These are phyloP conservation scores for Canavalia ensiformis DNA, from an alignment of 306 rosid genomes.

Conservation along the genomic window DNA sequence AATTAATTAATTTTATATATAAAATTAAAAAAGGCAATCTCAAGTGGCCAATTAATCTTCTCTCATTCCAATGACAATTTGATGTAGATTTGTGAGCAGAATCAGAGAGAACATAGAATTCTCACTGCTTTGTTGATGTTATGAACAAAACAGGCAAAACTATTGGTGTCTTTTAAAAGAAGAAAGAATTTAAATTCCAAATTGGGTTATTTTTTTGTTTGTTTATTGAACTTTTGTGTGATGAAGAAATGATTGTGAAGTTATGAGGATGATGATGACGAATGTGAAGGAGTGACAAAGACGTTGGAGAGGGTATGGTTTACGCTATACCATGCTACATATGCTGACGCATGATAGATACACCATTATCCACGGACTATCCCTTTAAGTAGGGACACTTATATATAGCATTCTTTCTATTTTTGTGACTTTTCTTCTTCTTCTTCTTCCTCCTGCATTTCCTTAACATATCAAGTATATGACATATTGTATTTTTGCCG, in stretches of 20 bases:
- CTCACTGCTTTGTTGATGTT: conserved; percentile 8
- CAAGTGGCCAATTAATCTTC: not conserved
- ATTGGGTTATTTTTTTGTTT: not conserved
- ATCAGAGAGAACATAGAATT: conserved; percentile 21
- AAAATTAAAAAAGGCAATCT: not conserved
- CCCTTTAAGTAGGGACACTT: not conserved
- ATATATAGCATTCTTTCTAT: not conserved
- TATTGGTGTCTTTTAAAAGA: not conserved
- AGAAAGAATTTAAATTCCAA: not conserved
- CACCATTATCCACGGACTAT: not conserved
- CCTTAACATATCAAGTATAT: not conserved
- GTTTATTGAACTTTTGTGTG: not conserved
- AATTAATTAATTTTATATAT: not conserved
- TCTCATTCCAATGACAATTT: conserved; percentile 28
- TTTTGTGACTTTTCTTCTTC: not conserved
- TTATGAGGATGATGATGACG: not conserved
- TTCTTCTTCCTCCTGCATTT: not conserved
- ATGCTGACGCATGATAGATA: not conserved
- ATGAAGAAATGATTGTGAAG: not conserved
- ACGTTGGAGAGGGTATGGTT: not conserved
- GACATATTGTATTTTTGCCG: too few species aligned
- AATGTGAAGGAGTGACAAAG: not conserved
- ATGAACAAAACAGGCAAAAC: not conserved
- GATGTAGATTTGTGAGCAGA: conserved; percentile 38
- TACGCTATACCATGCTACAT: not conserved